Evolutionary conservation across 768 basidiomycete species (phyloP), one percentile per base, ranked within the genome.

Genomic region (Gloeophyllum trabeum): DNA sequence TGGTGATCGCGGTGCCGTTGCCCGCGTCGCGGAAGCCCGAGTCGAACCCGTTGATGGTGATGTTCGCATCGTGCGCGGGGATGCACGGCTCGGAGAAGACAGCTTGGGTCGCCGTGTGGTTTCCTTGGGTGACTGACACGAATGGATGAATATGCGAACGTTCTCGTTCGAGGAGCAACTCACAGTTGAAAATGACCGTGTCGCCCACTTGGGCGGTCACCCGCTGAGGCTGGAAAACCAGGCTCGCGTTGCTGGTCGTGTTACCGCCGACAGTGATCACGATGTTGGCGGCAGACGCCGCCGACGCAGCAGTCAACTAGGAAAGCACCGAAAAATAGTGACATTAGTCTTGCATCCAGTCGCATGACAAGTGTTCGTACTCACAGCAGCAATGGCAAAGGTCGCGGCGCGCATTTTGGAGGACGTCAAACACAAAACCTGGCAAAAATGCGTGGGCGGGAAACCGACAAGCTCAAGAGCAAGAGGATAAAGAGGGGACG

Each of bases 1-100:
- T 63, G 21, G 74, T 73, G 42, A 67, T 51, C 16, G 65, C 59
- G 6, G 67, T 64, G 38, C 63, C 67, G 50, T 76, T 73, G 32
- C 56, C 63, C 3, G 71, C 66, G 49, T 67, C 48, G 41, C 74
- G 70, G 55, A 71, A 66, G 45, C 60, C 61, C 6, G 75, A 75
- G 60, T 76, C 56, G 56, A 81, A 80, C 6, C 76, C 75, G 50
- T 79, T 78, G 48, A 74, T 59, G 23, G 70, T 64, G 38, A 43
- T 23, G 54, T 76, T 62, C 24, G 69, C 63, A 10, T 61, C 53
- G 51, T 75, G 69, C 2, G 64, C 64, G n/a, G 67, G 66, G 39
- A 70, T 57, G 50, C 79, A 81, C 4, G 78, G 79, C 26, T 36
- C 46, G 10, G 60, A 63, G 51, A 80, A 81, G 2, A 66, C 65